Evolutionary conservation across 495 filamentous ascomycete genomes (phyloP), one percentile per base, ranked within the genome.

Genomic region (Lichenothelia convexa): DNA sequence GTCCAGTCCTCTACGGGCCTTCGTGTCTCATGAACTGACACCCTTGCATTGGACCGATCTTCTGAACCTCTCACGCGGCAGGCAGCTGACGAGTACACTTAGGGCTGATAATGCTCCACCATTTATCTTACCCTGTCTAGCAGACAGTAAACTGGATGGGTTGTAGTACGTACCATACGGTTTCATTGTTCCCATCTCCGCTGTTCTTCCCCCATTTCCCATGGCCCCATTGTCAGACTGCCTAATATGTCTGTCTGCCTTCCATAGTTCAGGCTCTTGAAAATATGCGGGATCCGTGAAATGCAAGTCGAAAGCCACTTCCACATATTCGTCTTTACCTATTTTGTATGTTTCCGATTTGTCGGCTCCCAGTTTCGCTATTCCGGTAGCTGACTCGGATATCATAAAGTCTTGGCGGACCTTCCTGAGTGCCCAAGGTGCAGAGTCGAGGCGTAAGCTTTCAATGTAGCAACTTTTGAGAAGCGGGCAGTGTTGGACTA

Each of bases 381-480:
- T 29, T n/a, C n/a, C n/a, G n/a, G n/a, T n/a, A n/a, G n/a, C n/a
- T n/a, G n/a, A n/a, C 40, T 67, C 61, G 0, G 56, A 55, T 20
- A 71, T 24, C 5, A 49, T 59, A 30, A 68, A 40, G 32, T 68
- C 61, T 0, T 60, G 45, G 8, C 56, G 54, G 19, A 67, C 46
- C 30, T 60, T 41, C 20, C 59, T 57, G 38, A 62, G 54, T 5
- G 58, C 61, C 26, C 64, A 56, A 2, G 60, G 54, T n/a, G 58
- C 59, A 9, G 62, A 55, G 40, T 70, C 61, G 6, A 75, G 45
- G 6, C 69, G 63, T 29, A 71, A 39, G 18, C 63, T 54, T 50
- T 76, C 71, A 34, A 66, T 61, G 41, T 68, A 67, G 38, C 58
- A 66, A 30, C 64, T 56, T 40, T 62, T 67, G 5, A 75, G 45